Conservation (phyloP, 2,329 filamentous ascomycete genomes). For the Epichloe uncinata region DNA sequence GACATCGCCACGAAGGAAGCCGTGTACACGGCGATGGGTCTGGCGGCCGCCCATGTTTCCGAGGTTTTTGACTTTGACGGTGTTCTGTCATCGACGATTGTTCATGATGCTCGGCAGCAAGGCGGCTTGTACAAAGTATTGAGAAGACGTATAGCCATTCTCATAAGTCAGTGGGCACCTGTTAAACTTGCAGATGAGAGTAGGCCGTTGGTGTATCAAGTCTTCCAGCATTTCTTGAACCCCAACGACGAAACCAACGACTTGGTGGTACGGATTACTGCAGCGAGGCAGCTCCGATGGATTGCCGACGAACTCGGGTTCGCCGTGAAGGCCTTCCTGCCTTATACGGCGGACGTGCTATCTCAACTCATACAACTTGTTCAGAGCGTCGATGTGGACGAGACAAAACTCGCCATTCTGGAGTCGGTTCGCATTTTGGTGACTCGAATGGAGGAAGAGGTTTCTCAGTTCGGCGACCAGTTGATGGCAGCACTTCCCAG, state of each 20-base stretch:
- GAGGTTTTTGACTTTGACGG: constrained; percentile 68
- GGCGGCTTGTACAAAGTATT: constrained; percentile 61
- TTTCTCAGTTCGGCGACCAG: constrained; percentile 56
- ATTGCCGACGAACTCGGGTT: constrained; percentile 82
- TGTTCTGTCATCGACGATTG: constrained; percentile 62
- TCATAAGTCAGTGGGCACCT: constrained; percentile 81
- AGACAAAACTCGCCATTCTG: constrained; percentile 81
- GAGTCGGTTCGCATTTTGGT: constrained; percentile 77
- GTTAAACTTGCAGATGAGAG: constrained; percentile 59
- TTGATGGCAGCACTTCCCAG: constrained; percentile 69
- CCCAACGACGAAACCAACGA: constrained; percentile 70
- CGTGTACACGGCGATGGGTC: constrained; percentile 82
- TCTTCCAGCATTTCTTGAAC: constrained; percentile 77
- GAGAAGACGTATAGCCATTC: constrained; percentile 73
- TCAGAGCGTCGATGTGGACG: constrained; percentile 63
- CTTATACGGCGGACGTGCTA: constrained; percentile 63
- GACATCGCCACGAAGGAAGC: constrained; percentile 84
- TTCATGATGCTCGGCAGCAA: constrained; percentile 59
- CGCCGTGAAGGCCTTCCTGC: constrained; percentile 56
- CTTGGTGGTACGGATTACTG: constrained; percentile 80
- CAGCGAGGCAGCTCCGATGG: constrained; percentile 68
- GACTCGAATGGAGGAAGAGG: constrained; percentile 64
- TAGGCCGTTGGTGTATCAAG: constrained; percentile 66
- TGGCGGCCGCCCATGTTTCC: constrained; percentile 66
- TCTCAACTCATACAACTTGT: constrained; percentile 64